Base-by-base conservation (phyloP, 2,329 filamentous ascomycete genomes). In the Colletotrichum nymphaeae region DNA sequence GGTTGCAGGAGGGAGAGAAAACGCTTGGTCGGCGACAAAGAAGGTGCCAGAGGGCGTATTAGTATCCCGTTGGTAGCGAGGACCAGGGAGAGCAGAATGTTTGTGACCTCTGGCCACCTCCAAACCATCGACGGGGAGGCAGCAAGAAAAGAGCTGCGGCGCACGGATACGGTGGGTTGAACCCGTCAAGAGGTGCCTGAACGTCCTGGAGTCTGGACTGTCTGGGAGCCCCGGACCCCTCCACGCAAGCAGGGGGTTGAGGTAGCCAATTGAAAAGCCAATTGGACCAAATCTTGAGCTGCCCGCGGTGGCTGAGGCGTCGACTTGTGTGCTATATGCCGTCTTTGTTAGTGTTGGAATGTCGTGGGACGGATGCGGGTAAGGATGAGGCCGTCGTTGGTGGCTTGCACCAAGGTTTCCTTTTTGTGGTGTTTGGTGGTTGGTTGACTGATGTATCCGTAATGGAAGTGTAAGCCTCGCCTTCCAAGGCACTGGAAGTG, bases 101-200 rank as follows among this genome's bases (percentile, higher is more conserved):
- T 64, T 64, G 49, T 19, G 24, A 28, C 49, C 42, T 24, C 22
- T 19, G 58, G 58, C 37, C 46, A 42, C 37, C 14, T 5, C 37
- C 14, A 42, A 42, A 42, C 37, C 14, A 16, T 42, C 14, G 6
- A 42, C 37, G 1, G 37, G 37, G 37, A 35, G 42, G 42, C 42
- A 49, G 42, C 26, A 32, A 24, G 28, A 6, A 2, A 2, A 26
- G 26, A 30, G 56, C 22, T 24, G 53, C 24, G 19, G 28, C 11
- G 64, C 56, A 68, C 64, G 64, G 69, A 68, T 63, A 19, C 52
- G 62, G 62, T 63, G 63, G 64, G 69, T 58, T 63, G 64, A 64
- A 64, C 64, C 64, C 37, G 64, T 63, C 64, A 35, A 56, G 16
- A 59, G 19, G 24, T 35, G 19, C 22, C 11, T 16, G 16, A 30